Percentiles rank a stretch among this genome's conserved stretches.
phyloP scores from a whole-genome alignment of 2,329 filamentous ascomycete genomes.

The Stromatinia cepivora region DNA sequence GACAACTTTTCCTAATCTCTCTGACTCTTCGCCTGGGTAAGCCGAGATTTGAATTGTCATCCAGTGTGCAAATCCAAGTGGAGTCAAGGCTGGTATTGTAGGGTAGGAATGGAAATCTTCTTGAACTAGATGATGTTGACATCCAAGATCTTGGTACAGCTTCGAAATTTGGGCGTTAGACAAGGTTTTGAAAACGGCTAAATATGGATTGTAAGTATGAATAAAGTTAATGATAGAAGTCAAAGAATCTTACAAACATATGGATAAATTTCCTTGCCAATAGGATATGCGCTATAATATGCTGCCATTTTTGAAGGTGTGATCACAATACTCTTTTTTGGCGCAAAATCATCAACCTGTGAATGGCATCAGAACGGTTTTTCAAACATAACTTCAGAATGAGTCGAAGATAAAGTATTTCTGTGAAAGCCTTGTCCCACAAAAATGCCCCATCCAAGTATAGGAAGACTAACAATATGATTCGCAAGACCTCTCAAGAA shows the following conservation, averaged over 20 bases:
- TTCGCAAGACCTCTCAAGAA: conserved; percentile 72
- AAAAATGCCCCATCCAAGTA: background rate
- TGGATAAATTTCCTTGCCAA: conserved; percentile 64
- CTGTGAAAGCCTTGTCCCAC: conserved; percentile 3
- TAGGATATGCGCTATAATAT: conserved; percentile 68
- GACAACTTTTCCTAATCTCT: conserved; percentile 67
- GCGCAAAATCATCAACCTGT: conserved; percentile 68
- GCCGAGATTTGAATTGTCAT: conserved; percentile 71
- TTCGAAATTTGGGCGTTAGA: conserved; percentile 53
- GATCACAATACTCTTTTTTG: conserved; percentile 68
- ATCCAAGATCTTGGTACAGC: conserved; percentile 55
- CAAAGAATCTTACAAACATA: conserved; percentile 58
- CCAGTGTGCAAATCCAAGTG: conserved; percentile 69
- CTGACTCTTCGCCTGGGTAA: conserved; percentile 73
- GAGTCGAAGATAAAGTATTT: background rate
- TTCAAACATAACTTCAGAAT: background rate
- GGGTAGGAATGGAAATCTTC: conserved; percentile 52
- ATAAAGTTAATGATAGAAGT: conserved; percentile 6
- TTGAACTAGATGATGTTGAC: conserved; percentile 66
- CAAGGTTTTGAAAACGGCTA: conserved; percentile 35
- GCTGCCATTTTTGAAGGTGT: conserved; percentile 72
- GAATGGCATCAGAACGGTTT: conserved; percentile 25
- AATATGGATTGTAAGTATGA: conserved; percentile 24
- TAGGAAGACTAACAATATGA: conserved; percentile 61
- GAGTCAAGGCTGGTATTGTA: conserved; percentile 63